These are phyloP conservation scores for Lachnellula occidentalis DNA, from an alignment of 2,329 filamentous ascomycete species.

Conservation along the genomic window DNA sequence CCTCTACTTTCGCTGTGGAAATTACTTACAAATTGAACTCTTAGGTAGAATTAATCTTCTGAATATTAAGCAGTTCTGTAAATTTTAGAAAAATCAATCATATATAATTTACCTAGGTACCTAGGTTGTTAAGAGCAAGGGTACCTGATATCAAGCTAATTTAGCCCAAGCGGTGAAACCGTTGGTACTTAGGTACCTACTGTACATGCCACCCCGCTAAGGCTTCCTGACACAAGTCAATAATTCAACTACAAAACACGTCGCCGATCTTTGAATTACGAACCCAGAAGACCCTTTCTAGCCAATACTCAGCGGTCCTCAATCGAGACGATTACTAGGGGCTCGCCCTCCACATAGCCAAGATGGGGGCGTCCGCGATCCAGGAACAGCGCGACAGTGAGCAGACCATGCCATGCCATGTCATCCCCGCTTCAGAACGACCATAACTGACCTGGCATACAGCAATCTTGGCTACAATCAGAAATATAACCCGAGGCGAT, in stretches of 20 bases:
- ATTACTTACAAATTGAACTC: too few species aligned
- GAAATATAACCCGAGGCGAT: constrained; percentile 73
- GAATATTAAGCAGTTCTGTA: too few species aligned
- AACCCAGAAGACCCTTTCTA: neutral
- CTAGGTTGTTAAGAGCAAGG: too few species aligned
- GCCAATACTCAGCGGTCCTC: neutral
- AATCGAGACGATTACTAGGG: neutral
- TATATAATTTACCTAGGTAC: too few species aligned
- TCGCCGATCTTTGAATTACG: neutral
- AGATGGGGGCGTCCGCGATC: constrained; percentile 80
- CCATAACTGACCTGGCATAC: constrained; percentile 15
- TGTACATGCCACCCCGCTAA: neutral
- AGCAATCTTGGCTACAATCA: constrained; percentile 72
- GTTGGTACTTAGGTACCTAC: too few species aligned
- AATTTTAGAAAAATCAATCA: too few species aligned
- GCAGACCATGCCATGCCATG: constrained; percentile 22
- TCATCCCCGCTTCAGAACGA: neutral
- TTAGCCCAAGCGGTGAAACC: too few species aligned
- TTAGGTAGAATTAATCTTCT: too few species aligned
- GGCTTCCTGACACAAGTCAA: neutral
- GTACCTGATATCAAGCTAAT: too few species aligned
- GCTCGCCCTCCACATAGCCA: constrained; percentile 31
- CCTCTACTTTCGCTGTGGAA: too few species aligned
- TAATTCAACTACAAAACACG: too few species aligned
- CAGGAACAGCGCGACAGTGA: constrained; percentile 75